Evolutionary conservation across 768 basidiomycete species (phyloP).

Genomic region (Tulasnella sp.): DNA sequence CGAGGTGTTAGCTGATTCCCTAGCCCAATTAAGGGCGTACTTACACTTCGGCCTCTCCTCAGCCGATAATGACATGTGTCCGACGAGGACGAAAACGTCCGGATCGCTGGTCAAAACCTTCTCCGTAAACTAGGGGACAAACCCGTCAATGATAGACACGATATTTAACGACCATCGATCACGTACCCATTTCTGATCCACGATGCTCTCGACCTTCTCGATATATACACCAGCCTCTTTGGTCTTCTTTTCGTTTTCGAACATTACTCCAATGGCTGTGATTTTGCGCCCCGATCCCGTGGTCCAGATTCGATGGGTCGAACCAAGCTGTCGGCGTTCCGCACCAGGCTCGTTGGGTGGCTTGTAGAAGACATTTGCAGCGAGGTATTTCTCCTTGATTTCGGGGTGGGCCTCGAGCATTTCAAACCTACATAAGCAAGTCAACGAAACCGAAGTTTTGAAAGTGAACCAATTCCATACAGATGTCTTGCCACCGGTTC

Average conservation of each 20-base stretch:
- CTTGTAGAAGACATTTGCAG: constrained; percentile 16
- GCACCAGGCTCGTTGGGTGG: neutral
- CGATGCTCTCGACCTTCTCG: neutral
- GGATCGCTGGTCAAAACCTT: neutral
- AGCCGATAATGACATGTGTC: neutral
- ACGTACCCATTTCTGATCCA: constrained; percentile 3
- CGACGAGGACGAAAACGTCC: neutral
- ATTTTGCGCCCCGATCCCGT: neutral
- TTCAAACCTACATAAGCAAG: neutral
- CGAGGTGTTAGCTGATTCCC: neutral
- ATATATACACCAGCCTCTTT: neutral
- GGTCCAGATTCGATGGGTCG: neutral
- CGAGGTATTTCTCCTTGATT: constrained; percentile 10
- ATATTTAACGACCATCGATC: neutral
- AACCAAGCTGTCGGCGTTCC: neutral
- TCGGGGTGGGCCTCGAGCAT: constrained; percentile 1
- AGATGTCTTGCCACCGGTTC: neutral
- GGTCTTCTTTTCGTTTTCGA: neutral
- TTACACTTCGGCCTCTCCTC: neutral
- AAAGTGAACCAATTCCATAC: neutral
- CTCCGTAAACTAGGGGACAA: constrained; percentile 5
- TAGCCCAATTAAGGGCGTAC: neutral
- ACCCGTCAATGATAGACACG: neutral
- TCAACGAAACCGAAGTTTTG: neutral
- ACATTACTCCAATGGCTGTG: constrained; percentile 14